Evolutionary conservation across 129 eudicot species (phyloP).

Genomic region (Erigeron canadensis): DNA sequence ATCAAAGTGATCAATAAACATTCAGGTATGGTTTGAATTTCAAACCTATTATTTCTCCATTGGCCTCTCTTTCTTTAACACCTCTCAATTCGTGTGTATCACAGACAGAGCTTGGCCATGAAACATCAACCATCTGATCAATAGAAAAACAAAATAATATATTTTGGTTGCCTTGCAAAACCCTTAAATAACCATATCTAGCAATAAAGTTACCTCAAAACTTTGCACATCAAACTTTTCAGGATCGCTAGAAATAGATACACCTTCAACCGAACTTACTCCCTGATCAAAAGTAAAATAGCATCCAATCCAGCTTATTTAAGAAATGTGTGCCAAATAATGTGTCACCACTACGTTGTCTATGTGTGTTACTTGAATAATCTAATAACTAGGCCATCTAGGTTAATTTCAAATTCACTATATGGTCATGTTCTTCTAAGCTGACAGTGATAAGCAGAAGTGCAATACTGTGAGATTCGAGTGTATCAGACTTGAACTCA

Average conservation of each 20-base stretch:
- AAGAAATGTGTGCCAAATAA: background rate
- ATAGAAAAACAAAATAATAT: background rate
- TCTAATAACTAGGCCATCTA: background rate
- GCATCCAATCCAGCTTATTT: too few species aligned
- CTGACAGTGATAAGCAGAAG: too few species aligned
- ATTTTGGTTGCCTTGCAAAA: slow-evolving; percentile 4
- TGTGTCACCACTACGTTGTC: background rate
- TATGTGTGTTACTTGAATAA: too few species aligned
- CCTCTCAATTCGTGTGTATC: slow-evolving; percentile 31
- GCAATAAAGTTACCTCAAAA: slow-evolving; percentile 26
- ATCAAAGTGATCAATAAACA: background rate
- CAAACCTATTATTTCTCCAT: slow-evolving; percentile 30
- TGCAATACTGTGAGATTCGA: too few species aligned
- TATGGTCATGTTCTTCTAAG: too few species aligned
- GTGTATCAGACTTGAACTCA: too few species aligned
- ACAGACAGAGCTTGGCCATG: slow-evolving; percentile 11
- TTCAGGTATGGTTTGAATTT: background rate
- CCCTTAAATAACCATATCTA: background rate
- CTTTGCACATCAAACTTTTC: slow-evolving; percentile 30
- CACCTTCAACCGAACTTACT: slow-evolving; percentile 19
- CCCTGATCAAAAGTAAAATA: slow-evolving; percentile 30
- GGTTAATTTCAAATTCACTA: background rate
- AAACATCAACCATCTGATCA: slow-evolving; percentile 33
- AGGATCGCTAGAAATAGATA: slow-evolving; percentile 14
- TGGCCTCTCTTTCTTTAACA: slow-evolving; percentile 22